Conservation (phyloP, 2,329 filamentous ascomycete species). For the Fusarium phyllophilum region DNA sequence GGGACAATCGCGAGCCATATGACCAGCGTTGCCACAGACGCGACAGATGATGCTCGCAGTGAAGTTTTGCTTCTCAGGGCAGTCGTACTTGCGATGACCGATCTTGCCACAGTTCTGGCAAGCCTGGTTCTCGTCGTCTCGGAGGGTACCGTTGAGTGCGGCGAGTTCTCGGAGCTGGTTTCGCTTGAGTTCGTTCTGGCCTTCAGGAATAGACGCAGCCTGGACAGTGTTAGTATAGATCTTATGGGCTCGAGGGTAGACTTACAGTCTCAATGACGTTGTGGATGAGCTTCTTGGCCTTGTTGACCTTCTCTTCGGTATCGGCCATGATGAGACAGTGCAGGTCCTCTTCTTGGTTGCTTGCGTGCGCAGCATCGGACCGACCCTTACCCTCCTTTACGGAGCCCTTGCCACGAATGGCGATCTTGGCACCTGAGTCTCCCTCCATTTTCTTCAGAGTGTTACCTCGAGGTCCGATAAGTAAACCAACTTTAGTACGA, state of each 20-base stretch:
- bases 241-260: constrained; percentile 37
- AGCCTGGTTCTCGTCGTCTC: constrained; percentile 98
- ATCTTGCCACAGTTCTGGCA: constrained; percentile 99
- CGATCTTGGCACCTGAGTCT: constrained; percentile 97
- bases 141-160: constrained; percentile 96
- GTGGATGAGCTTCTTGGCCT: constrained; percentile 97
- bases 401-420: constrained; percentile 98
- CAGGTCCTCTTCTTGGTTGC: constrained; percentile 99
- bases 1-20: constrained; percentile 98
- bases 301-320: constrained; percentile 99
- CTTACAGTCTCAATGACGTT: constrained; percentile 98
- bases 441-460: constrained; percentile 99
- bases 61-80: constrained; percentile 96
- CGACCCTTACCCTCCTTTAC: constrained; percentile 99
- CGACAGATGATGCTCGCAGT: constrained; percentile 99
- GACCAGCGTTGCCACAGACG: constrained; percentile 95
- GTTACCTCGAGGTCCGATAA: constrained; percentile 99
- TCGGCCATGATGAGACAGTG: constrained; percentile 99
- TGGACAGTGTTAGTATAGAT: constrained; percentile 53
- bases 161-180: constrained; percentile 98
- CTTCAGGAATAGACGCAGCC: constrained; percentile 98
- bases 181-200: constrained; percentile 98
- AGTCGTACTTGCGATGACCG: constrained; percentile 98
- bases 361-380: constrained; percentile 97
- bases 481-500: constrained; percentile 95